Evolutionary conservation across 805 yeast genomes (phyloP).

Genomic region (Ogataea neopini): DNA sequence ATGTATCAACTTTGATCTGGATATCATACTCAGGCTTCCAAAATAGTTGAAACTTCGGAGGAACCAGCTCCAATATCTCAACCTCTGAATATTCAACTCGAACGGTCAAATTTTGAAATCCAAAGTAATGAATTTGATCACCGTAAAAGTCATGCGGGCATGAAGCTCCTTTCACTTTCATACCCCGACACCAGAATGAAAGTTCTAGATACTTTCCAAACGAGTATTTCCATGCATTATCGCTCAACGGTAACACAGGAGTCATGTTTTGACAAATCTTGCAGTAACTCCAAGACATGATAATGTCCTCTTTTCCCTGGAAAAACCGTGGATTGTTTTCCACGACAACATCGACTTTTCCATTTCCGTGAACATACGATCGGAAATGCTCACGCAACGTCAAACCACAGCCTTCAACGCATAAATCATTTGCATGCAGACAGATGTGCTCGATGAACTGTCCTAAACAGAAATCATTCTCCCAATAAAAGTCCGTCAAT

Average conservation of each 20-base stretch:
- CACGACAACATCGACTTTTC: constrained; percentile 74
- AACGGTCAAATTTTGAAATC: constrained; percentile 75
- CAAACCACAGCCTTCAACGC: constrained; percentile 84
- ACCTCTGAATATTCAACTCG: constrained; percentile 75
- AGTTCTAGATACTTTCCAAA: constrained; percentile 92
- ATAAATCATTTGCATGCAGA: constrained; percentile 60
- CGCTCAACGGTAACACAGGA: constrained; percentile 80
- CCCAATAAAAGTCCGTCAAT: constrained; percentile 85
- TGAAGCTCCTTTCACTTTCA: constrained; percentile 54
- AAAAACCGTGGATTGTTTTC: constrained; percentile 59
- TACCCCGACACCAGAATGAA: constrained; percentile 70
- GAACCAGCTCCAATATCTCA: constrained; percentile 74
- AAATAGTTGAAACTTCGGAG: constrained; percentile 68
- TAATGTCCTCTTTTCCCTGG: constrained; percentile 63
- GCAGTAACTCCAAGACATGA: constrained; percentile 91
- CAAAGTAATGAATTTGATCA: constrained; percentile 82
- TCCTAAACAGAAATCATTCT: constrained; percentile 87
- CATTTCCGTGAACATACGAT: constrained; percentile 85
- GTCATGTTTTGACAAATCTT: constrained; percentile 73
- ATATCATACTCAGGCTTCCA: constrained; percentile 77
- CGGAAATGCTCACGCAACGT: constrained; percentile 71
- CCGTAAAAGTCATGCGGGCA: constrained; percentile 82
- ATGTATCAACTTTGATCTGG: constrained; percentile 63
- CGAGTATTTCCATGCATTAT: constrained; percentile 85
- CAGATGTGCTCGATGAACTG: constrained; percentile 81